Base-by-base conservation (phyloP, 1,139 yeast species). In the Blastobotrys illinoisensis region DNA sequence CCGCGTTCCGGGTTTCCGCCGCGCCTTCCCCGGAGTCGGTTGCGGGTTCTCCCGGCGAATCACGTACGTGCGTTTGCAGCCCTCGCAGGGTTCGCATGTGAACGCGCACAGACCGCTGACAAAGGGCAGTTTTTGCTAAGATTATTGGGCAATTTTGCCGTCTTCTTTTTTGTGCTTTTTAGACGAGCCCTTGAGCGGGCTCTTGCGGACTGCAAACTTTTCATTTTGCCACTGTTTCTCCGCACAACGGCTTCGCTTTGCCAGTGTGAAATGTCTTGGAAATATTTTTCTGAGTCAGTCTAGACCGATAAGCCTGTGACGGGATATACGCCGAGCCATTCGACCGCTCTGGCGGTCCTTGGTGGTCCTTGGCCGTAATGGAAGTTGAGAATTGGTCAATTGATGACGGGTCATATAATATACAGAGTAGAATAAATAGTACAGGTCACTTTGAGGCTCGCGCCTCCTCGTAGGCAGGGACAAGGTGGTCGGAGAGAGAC, bases 11-110 rank as follows among this genome's bases (percentile, higher is more conserved):
- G 47, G 21, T 20, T 18, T n/a, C 46, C 46, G 46, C 46, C 23
- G 46, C 13, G 46, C 46, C 23, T 32, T 32, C 40, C 18, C 28
- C 28, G 40, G 32, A 24, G 32, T 46, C 48, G 48, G 48, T 18
- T 23, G 40, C 48, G 26, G 40, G 7, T n/a, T 24, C 16, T 32
- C 40, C 40, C 24, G 46, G 9, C 46, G 46, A 46, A 19, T 16
- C 36, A n/a, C 40, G 11, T 14, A 9, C 48, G 48, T 18, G 47
- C 40, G 13, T 32, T 32, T 32, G 7, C 40, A 11, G 3, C 40
- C 40, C 11, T 26, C 32, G 32, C 32, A 26, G 32, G 32, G 32
- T 5, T 26, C 11, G 40, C 40, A 32, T 32, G 40, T 32, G 40
- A 32, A 32, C 40, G 40, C 40, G 13, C 32, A 26, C 32, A 21